Evolutionary conservation across 108 stramenopile species (phyloP), one percentile per base, ranked within the genome.

Genomic region (Pinguiococcus pyrenoidosus): DNA sequence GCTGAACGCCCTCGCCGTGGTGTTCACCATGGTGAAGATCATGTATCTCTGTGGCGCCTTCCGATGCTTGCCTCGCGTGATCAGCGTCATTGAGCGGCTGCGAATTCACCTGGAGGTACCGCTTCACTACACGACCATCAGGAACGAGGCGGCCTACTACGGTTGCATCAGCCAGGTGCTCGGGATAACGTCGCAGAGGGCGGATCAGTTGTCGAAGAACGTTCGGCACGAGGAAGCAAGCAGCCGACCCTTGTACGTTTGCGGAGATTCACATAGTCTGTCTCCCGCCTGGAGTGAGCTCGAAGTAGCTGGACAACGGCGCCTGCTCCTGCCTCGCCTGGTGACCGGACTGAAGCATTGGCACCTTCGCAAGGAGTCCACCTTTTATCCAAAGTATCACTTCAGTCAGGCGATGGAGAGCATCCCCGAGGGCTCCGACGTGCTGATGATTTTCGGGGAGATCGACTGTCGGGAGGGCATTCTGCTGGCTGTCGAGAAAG

Each of bases 381-480:
- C 1, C 17, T 73, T 73, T 45, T 68, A 73, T 32, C 68, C 72
- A 26, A 72, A 72, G 51, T 23, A 27, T 24, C 49, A 57, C 49
- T 68, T 68, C 56, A 18, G 29, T 25, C 29, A 32, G 40, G 46
- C 47, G 29, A 21, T 47, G 18, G 12, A 33, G 1, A 46, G 38
- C 14, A 34, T 73, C 12, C 72, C 72, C 13, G 5, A 22, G 2
- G 65, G 65, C 8, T 21, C 55, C 18, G 29, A 40, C 1, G 60
- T 73, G 20, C 40, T 73, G 14, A 61, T 69, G 33, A 33, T 69
- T 10, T 33, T 70, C 16, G 72, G 72, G n/a, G 72, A 73, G 48
- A 73, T 73, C 37, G 72, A 73, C 39, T 73, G 72, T 59, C 43
- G 72, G 22, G 72, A 73, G 37, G 72, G 72, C 12, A 35, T 73